These are phyloP conservation scores for Aspergillus fumigatus DNA, from an alignment of 2,329 filamentous ascomycete species.

Conservation along the genomic window DNA sequence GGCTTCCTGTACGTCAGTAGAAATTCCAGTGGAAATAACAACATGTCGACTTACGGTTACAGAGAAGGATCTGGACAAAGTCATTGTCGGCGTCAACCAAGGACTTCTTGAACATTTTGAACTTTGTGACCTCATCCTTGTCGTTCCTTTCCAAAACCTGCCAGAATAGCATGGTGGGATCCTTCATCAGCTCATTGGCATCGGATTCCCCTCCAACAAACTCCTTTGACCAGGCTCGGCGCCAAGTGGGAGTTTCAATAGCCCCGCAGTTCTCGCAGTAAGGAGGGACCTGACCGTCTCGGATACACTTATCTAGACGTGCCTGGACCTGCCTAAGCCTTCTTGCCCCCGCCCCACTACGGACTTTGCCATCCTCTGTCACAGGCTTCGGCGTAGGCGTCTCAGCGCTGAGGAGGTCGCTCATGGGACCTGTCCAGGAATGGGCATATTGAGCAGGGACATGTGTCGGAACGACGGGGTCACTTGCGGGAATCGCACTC, in stretches of 20 bases:
- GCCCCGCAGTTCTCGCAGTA: constrained; percentile 92
- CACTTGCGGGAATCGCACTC: constrained; percentile 45
- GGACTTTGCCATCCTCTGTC: constrained; percentile 32
- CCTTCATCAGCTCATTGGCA: constrained; percentile 67
- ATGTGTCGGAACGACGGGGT: constrained; percentile 39
- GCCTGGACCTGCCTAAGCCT: constrained; percentile 62
- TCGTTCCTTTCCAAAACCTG: constrained; percentile 61
- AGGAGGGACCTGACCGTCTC: constrained; percentile 76
- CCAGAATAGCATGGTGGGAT: constrained; percentile 70
- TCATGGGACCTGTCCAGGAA: constrained; percentile 43
- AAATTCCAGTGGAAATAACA: neutral
- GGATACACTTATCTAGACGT: constrained; percentile 56
- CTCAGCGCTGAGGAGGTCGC: constrained; percentile 41
- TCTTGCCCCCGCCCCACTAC: constrained; percentile 54
- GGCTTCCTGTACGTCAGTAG: constrained; percentile 42
- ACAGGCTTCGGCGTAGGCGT: constrained; percentile 26
- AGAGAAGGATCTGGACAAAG: constrained; percentile 72
- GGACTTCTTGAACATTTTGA: constrained; percentile 72
- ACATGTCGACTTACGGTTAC: constrained; percentile 67
- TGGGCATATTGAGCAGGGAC: constrained; percentile 37
- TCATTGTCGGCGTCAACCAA: constrained; percentile 62
- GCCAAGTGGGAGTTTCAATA: constrained; percentile 94
- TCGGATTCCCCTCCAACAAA: constrained; percentile 65
- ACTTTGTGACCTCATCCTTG: constrained; percentile 59
- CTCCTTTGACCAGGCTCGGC: constrained; percentile 82